A percentile compares a stretch with the other conserved stretches of the same genome.
Conservation (phyloP, 768 basidiomycete genomes). For the Gymnopilus junonius region DNA sequence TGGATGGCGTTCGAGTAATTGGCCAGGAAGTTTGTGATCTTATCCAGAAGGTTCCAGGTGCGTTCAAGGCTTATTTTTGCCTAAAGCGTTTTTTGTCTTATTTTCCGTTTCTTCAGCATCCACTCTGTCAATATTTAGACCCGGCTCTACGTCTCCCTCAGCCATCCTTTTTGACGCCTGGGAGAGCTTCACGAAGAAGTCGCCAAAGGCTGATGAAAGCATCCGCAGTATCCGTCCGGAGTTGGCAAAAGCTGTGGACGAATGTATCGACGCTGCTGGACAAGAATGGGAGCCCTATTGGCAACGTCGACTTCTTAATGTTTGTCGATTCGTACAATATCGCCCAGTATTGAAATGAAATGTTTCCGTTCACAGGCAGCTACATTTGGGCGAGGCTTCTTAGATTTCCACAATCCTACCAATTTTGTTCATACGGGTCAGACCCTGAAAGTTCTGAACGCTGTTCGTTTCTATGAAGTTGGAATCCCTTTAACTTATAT, state of each 20-base stretch:
- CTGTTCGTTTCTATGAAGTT: conserved; percentile 88
- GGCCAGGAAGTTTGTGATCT: conserved; percentile 83
- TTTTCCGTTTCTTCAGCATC: conserved; percentile 53
- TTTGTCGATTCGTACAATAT: conserved; percentile 36
- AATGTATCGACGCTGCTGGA: conserved; percentile 93
- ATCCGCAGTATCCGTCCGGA: conserved; percentile 89
- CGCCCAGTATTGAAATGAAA: background rate
- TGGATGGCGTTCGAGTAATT: conserved; percentile 88
- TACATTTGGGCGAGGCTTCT: conserved; percentile 91
- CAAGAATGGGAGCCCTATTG: conserved; percentile 90
- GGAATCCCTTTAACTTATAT: conserved; percentile 92
- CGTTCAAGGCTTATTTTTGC: background rate
- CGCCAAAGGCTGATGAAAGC: conserved; percentile 92
- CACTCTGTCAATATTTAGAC: conserved; percentile 82
- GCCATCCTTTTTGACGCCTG: conserved; percentile 94
- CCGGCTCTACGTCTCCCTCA: conserved; percentile 90
- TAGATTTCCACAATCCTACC: conserved; percentile 90
- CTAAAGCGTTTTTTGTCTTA: background rate
- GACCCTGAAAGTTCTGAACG: conserved; percentile 91
- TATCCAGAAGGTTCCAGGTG: conserved; percentile 92
- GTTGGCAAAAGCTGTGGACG: conserved; percentile 84
- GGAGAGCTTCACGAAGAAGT: conserved; percentile 81
- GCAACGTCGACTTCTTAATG: conserved; percentile 87
- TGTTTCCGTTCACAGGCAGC: conserved; percentile 66
- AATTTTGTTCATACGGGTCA: conserved; percentile 95